Evolutionary conservation across 2,329 filamentous ascomycete species (phyloP).

Genomic region (Alternaria metachromatica): DNA sequence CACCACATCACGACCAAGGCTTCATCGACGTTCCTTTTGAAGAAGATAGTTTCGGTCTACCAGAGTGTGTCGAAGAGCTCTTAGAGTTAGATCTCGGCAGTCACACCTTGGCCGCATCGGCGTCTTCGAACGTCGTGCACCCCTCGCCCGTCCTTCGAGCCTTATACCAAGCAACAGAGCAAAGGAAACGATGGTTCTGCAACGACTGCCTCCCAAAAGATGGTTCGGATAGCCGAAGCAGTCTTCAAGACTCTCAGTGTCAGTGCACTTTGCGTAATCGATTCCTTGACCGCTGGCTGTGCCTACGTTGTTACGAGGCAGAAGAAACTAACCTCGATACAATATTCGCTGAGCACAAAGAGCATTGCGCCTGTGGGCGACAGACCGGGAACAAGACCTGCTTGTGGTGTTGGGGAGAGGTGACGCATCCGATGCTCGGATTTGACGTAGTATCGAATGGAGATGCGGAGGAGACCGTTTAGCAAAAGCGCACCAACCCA

Average conservation of each 20-base stretch:
- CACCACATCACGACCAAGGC: conserved; percentile 41
- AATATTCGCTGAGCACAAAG: not conserved
- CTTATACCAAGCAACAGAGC: conserved; percentile 32
- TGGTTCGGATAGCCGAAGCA: not conserved
- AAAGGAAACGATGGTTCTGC: conserved; percentile 23
- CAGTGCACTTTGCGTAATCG: conserved; percentile 25
- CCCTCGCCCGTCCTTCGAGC: conserved; percentile 37
- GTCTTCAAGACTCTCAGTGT: conserved; percentile 5
- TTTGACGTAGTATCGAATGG: not conserved
- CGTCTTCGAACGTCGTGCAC: conserved; percentile 21
- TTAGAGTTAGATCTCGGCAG: conserved; percentile 34
- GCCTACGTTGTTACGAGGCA: conserved; percentile 26
- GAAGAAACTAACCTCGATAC: conserved; percentile 14
- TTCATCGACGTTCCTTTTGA: conserved; percentile 40
- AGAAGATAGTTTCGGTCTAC: conserved; percentile 17
- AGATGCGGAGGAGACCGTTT: not conserved
- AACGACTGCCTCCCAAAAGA: conserved; percentile 3
- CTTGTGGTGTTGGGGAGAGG: conserved; percentile 25
- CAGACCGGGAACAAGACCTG: conserved; percentile 11
- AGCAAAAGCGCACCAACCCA: not conserved
- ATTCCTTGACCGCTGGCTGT: conserved; percentile 32
- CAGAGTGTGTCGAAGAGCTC: conserved; percentile 34
- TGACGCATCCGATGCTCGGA: conserved; percentile 2
- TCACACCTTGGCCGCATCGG: conserved; percentile 22
- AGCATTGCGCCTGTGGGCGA: conserved; percentile 16